phyloP scores from a whole-genome alignment of 352 stramenopile genomes.

The Blastocystis sp. region DNA sequence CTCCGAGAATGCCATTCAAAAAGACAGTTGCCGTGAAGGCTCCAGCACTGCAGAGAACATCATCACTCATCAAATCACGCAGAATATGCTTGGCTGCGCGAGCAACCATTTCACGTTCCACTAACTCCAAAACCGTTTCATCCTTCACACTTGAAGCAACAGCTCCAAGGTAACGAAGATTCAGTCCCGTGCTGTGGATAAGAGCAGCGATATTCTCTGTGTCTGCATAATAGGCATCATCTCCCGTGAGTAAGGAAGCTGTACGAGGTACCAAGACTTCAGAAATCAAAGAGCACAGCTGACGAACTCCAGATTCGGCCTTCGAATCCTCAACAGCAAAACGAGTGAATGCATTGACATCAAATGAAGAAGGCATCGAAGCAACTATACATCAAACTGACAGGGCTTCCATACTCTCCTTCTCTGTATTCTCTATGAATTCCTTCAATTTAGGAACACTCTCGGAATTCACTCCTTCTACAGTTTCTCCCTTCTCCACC shows the following conservation, averaged over 20 bases:
- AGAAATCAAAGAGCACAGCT: background rate
- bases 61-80: conserved; percentile 33
- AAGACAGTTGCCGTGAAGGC: conserved; percentile 20
- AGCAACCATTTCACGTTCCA: conserved; percentile 51
- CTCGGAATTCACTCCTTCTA: background rate
- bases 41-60: background rate
- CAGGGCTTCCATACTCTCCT: background rate
- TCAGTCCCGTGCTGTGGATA: conserved; percentile 9
- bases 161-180: conserved; percentile 45
- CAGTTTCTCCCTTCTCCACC: conserved; percentile 41
- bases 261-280: background rate
- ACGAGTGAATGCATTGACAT: conserved; percentile 52
- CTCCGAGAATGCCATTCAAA: conserved; percentile 19
- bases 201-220: conserved; percentile 7
- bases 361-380: conserved; percentile 10
- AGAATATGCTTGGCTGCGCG: conserved; percentile 54
- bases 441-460: background rate
- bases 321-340: background rate
- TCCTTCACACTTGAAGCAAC: background rate
- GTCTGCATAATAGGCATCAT: background rate
- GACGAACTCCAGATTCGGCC: background rate
- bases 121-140: background rate
- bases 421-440: background rate
- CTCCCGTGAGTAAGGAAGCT: background rate
- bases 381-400: background rate